Evolutionary conservation across 179 eudicot genomes (phyloP).

Genomic region (Monotropa hypopitys): DNA sequence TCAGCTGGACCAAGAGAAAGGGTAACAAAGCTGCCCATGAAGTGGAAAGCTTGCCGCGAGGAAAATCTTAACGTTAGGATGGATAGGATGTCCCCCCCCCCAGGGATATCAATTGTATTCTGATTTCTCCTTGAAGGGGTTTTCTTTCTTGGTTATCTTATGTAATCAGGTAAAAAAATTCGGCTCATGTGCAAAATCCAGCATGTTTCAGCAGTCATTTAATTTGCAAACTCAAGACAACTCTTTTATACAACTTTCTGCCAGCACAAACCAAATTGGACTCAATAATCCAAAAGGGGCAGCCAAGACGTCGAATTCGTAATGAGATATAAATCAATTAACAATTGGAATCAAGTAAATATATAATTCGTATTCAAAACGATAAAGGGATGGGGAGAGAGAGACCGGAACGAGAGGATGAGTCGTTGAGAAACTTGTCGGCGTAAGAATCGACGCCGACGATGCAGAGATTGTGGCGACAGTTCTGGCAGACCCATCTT

Average conservation of each 20-base stretch:
- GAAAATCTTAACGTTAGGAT: too few species aligned
- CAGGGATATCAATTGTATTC: too few species aligned
- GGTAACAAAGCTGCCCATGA: too few species aligned
- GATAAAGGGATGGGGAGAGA: neutral
- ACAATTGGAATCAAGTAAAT: neutral
- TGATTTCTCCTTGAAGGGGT: too few species aligned
- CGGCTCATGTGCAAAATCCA: neutral
- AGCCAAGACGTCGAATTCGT: neutral
- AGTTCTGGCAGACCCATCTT: conserved; percentile 79
- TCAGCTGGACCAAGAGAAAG: too few species aligned
- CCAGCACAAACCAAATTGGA: neutral
- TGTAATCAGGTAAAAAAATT: too few species aligned
- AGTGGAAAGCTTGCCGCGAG: too few species aligned
- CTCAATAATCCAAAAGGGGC: neutral
- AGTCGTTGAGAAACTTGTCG: conserved; percentile 42
- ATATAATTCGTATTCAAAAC: neutral
- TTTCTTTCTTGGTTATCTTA: too few species aligned
- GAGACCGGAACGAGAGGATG: conserved; percentile 22
- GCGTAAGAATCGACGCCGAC: conserved; percentile 72
- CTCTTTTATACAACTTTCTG: neutral
- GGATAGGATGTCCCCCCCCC: too few species aligned
- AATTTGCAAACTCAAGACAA: neutral
- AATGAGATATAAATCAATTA: neutral
- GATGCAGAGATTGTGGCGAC: conserved; percentile 66
- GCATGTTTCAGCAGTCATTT: neutral